Evolutionary conservation across 2,329 filamentous ascomycete species (phyloP).

Genomic region (Pseudogymnoascus sp.): DNA sequence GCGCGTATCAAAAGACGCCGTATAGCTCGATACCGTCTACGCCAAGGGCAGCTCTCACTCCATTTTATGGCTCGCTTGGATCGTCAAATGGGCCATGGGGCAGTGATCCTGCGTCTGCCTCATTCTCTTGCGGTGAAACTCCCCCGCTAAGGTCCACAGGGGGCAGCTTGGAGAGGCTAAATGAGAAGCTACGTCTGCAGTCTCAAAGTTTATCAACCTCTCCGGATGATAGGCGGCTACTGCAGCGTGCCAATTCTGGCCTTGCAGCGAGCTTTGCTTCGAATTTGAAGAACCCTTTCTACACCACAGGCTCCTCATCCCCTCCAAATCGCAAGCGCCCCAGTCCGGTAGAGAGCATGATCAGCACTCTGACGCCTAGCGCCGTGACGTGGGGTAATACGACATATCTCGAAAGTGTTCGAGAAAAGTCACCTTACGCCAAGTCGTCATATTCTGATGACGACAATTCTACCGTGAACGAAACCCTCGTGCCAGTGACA

Average conservation of each 20-base stretch:
- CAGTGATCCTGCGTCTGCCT: constrained; percentile 47
- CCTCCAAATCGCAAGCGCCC: constrained; percentile 44
- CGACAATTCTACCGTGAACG: constrained; percentile 16
- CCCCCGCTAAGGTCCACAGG: constrained; percentile 43
- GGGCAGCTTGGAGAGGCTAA: constrained; percentile 35
- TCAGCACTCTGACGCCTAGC: constrained; percentile 43
- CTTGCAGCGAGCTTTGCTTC: constrained; percentile 48
- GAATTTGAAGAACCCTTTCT: constrained; percentile 40
- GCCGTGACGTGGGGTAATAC: constrained; percentile 32
- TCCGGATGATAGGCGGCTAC: constrained; percentile 42
- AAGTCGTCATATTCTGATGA: constrained; percentile 25
- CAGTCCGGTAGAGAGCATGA: constrained; percentile 53
- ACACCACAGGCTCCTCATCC: constrained; percentile 32
- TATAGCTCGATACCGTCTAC: constrained; percentile 48
- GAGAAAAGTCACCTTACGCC: constrained; percentile 21
- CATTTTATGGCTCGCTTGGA: constrained; percentile 48
- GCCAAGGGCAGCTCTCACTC: constrained; percentile 48
- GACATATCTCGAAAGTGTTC: constrained; percentile 30
- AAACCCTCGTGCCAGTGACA: constrained; percentile 15
- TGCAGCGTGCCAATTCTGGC: constrained; percentile 47
- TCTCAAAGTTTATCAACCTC: constrained; percentile 51
- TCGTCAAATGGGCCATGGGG: constrained; percentile 47
- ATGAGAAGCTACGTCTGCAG: constrained; percentile 35
- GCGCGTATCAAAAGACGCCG: constrained; percentile 42
- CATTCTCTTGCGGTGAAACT: constrained; percentile 54